phyloP scores from a whole-genome alignment of 352 stramenopile genomes.

The Globisporangium heterothallicum region DNA sequence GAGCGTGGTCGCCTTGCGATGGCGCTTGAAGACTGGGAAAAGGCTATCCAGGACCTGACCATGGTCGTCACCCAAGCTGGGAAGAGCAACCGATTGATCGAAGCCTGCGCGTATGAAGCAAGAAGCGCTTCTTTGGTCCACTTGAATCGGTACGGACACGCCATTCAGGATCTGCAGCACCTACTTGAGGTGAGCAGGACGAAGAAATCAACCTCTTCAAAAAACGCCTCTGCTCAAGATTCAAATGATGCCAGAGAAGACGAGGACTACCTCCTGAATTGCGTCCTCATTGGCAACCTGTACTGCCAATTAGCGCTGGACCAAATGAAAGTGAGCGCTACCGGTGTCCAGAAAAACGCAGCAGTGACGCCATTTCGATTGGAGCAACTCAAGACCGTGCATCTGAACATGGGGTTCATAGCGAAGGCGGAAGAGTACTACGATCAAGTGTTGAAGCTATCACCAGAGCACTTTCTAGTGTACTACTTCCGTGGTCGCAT shows the following conservation, averaged over 20 bases:
- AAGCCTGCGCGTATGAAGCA: conserved; percentile 25
- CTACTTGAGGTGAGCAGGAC: conserved; percentile 18
- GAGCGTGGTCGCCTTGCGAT: conserved; percentile 33
- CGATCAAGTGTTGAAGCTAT: conserved; percentile 23
- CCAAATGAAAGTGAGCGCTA: conserved; percentile 28
- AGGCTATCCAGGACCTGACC: conserved; percentile 35
- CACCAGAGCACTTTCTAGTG: conserved; percentile 33
- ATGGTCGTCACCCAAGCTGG: conserved; percentile 33
- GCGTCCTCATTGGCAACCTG: conserved; percentile 44
- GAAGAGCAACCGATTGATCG: conserved; percentile 21
- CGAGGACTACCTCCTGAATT: conserved; percentile 29
- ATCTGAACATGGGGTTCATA: conserved; percentile 28
- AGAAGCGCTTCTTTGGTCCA: conserved; percentile 32
- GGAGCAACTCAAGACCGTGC: conserved; percentile 21
- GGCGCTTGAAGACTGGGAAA: conserved; percentile 31
- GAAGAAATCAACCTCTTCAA: not conserved
- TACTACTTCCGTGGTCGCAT: conserved; percentile 43
- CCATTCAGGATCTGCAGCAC: conserved; percentile 46
- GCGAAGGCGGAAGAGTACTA: conserved; percentile 26
- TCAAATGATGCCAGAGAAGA: conserved; percentile 3
- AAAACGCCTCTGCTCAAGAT: not conserved
- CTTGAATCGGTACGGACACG: conserved; percentile 28
- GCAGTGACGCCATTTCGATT: conserved; percentile 17
- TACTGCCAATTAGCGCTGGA: conserved; percentile 53
- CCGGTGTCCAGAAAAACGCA: conserved; percentile 18